Evolutionary conservation across 1,284 basidiomycete genomes (phyloP), one percentile per base, ranked within the genome.

Genomic region (Moniliella sp.): DNA sequence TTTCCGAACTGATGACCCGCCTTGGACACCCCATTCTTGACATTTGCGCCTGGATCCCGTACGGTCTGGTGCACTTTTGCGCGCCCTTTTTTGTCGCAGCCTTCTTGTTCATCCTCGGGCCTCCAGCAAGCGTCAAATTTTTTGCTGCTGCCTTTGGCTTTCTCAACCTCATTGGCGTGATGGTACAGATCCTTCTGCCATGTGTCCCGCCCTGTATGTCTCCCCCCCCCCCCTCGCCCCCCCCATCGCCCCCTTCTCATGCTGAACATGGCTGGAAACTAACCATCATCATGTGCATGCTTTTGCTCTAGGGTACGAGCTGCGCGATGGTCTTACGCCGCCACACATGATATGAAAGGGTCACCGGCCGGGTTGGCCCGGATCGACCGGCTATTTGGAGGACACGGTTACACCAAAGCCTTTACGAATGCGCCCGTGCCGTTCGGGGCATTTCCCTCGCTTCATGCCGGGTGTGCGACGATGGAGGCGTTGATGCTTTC

Each of bases 311-410:
- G 88, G 86, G 91, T 97, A 97, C 62, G 91, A 97, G 59, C 71
- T 97, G 49, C 82, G 93, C 39, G 79, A 97, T 58, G 91, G 91
- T 2, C 72, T 94, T 18, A 88, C 80, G 0, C 88, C 88, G 88
- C 88, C 21, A 73, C 83, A 53, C 94, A 94, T 65, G 65, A 66
- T 31, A 86, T 91, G 70, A 74, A 73, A 28, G 33, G 91, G 15
- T 93, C 84, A 0, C 75, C 88, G 0, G 88, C 82, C 10, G 88
- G 88, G 1, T 71, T 97, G 5, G 75, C 77, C 7, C 75, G 88
- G 32, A 94, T 97, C 45, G 88, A 94, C 62, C 70, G 71, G 15
- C 67, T 94, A 28, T 83, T 97, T 62, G 72, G 76, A 44, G 67
- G 70, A 0, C 66, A 71, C 27, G 74, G 73, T 3, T 94, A 97